phyloP scores from a whole-genome alignment of 768 basidiomycete species.

The Sarcodon sp. region DNA sequence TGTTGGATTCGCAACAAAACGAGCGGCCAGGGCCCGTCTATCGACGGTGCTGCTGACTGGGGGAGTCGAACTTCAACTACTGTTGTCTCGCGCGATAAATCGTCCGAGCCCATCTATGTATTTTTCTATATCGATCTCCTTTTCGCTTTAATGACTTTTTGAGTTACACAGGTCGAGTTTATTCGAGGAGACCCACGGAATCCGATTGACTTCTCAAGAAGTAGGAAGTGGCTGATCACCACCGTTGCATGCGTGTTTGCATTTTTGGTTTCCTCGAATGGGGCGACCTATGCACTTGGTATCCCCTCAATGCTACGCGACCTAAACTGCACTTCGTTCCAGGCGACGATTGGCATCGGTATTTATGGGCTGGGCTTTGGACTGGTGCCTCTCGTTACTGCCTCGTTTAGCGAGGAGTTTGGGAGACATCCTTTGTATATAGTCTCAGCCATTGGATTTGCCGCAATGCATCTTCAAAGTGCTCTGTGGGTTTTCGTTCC shows the following conservation, averaged over 20 bases:
- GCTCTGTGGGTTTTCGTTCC: slow-evolving; percentile 20
- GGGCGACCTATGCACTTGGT: slow-evolving; percentile 43
- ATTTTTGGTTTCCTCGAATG: slow-evolving; percentile 33
- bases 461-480: slow-evolving; percentile 34
- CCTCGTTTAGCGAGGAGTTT: slow-evolving; percentile 64
- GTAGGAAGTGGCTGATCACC: slow-evolving; percentile 27
- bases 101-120: too few relatives aligned
- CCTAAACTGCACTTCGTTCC: slow-evolving; percentile 18
- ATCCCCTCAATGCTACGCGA: slow-evolving; percentile 38
- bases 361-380: slow-evolving; percentile 51
- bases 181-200: slow-evolving; percentile 18
- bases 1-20: too few relatives aligned
- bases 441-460: slow-evolving; percentile 33
- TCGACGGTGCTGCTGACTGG: too few relatives aligned
- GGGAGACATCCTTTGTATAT: slow-evolving; percentile 52
- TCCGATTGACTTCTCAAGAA: slow-evolving; percentile 17
- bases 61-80: too few relatives aligned
- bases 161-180: slow-evolving; percentile 21
- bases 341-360: slow-evolving; percentile 21
- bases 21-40: too few relatives aligned
- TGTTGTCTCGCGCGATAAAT: too few relatives aligned
- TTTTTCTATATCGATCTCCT: neutral
- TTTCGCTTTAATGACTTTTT: neutral
- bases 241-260: slow-evolving; percentile 34
- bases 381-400: slow-evolving; percentile 48